These are phyloP conservation scores for Fusarium dimerum DNA, from an alignment of 2,329 filamentous ascomycete genomes.

Conservation along the genomic window DNA sequence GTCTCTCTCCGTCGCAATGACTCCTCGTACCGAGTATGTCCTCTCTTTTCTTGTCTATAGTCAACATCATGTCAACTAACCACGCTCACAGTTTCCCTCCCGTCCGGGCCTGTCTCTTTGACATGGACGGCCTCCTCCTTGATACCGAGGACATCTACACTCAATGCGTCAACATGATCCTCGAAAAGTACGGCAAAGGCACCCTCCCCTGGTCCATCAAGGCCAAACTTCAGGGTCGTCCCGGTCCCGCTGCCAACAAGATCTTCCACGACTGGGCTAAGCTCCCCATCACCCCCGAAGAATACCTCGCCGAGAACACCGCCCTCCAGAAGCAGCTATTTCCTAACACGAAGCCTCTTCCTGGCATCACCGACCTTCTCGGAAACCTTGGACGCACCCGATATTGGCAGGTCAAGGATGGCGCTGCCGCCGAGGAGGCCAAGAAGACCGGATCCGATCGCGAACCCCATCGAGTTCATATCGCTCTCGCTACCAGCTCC, in stretches of 20 bases:
- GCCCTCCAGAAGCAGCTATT: constrained; percentile 73
- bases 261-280: constrained; percentile 78
- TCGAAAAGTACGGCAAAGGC: constrained; percentile 72
- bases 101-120: constrained; percentile 90
- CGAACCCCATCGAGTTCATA: constrained; percentile 56
- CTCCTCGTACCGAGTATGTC: constrained; percentile 47
- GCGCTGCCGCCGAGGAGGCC: constrained; percentile 22
- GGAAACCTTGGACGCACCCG: constrained; percentile 55
- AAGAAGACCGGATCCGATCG: constrained; percentile 15
- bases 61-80: constrained; percentile 6
- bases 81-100: constrained; percentile 64
- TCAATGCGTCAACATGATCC: constrained; percentile 76
- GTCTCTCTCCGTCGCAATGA: constrained; percentile 34
- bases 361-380: constrained; percentile 74
- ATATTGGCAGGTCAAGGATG: constrained; percentile 46
- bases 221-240: constrained; percentile 72
- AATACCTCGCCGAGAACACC: constrained; percentile 63
- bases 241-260: constrained; percentile 52
- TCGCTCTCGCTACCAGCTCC: constrained; percentile 85
- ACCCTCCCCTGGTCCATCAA: constrained; percentile 91
- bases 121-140: constrained; percentile 97
- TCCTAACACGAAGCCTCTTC: constrained; percentile 71
- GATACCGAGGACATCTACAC: constrained; percentile 93
- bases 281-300: constrained; percentile 71
- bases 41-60: neutral